Evolutionary conservation across 768 basidiomycete species (phyloP).

Genomic region (Chalciporus chontae): DNA sequence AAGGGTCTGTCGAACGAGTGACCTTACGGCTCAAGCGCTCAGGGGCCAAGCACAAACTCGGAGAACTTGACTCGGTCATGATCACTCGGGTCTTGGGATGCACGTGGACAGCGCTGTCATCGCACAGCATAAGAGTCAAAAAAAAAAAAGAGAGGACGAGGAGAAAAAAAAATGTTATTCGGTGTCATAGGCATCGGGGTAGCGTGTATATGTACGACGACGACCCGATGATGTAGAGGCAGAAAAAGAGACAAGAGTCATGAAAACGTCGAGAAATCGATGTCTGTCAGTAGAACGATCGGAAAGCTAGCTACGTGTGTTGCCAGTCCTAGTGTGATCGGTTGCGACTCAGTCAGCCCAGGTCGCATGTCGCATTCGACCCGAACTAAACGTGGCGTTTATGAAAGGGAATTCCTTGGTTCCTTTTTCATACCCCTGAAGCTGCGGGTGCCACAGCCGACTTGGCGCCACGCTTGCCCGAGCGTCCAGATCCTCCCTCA

Average conservation of each 20-base stretch:
- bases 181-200: too few species aligned
- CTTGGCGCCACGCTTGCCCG: conserved; percentile 5
- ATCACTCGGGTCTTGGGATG: too few species aligned
- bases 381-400: background rate
- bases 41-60: conserved; percentile 7
- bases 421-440: background rate
- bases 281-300: conserved; percentile 12
- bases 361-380: background rate
- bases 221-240: too few species aligned
- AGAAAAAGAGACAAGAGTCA: background rate
- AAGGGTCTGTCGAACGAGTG: conserved; percentile 1
- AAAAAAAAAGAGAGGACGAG: too few species aligned
- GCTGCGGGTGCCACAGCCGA: background rate
- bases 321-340: too few species aligned
- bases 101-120: too few species aligned
- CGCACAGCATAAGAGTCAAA: too few species aligned
- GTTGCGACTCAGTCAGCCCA: background rate
- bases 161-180: too few species aligned
- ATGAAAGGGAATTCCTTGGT: background rate
- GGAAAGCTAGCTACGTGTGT: background rate
- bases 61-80: too few species aligned
- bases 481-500: background rate
- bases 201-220: background rate
- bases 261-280: conserved; percentile 17
- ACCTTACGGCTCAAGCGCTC: conserved; percentile 4